Evolutionary conservation across 108 stramenopile genomes (phyloP).

Genomic region (Bacterosira constricta): DNA sequence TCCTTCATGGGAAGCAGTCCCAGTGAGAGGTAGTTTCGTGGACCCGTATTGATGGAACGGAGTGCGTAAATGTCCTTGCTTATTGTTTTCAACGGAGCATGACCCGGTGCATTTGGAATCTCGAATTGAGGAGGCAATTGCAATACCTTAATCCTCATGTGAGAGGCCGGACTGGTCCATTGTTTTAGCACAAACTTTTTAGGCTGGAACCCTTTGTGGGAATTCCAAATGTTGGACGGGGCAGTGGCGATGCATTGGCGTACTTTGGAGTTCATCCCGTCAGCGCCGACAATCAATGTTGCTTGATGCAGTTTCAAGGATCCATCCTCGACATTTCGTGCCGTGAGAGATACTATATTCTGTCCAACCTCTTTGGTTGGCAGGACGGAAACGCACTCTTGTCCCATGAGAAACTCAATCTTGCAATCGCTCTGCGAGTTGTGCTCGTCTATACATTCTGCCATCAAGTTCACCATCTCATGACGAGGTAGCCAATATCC

Average conservation of each 20-base stretch:
- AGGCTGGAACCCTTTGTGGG: constrained; percentile 23
- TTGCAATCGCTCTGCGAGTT: constrained; percentile 19
- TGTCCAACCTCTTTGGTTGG: too few species aligned
- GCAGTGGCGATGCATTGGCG: constrained; percentile 43
- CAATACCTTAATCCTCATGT: constrained; percentile 67
- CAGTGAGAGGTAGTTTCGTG: constrained; percentile 30
- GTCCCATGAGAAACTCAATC: constrained; percentile 32
- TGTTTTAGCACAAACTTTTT: constrained; percentile 39
- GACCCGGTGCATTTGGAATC: constrained; percentile 8
- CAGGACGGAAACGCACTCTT: constrained; percentile 24
- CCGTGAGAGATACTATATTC: too few species aligned
- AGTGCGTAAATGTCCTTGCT: constrained; percentile 35
- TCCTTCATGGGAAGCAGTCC: constrained; percentile 66
- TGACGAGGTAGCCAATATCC: constrained; percentile 59
- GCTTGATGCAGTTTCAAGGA: constrained; percentile 4
- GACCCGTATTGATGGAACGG: constrained; percentile 26
- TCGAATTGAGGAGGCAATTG: constrained; percentile 56
- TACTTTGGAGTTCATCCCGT: constrained; percentile 76
- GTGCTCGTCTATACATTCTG: constrained; percentile 39
- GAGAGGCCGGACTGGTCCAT: constrained; percentile 51
- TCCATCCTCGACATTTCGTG: too few species aligned
- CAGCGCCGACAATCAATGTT: constrained; percentile 62
- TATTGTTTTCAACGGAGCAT: constrained; percentile 12
- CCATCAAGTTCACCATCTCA: constrained; percentile 46
- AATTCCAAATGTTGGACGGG: constrained; percentile 12